Percentiles rank a stretch among this genome's conserved stretches.
Evolutionary conservation across 2,329 filamentous ascomycete genomes (phyloP).

Genomic region (Epichloe festucae): DNA sequence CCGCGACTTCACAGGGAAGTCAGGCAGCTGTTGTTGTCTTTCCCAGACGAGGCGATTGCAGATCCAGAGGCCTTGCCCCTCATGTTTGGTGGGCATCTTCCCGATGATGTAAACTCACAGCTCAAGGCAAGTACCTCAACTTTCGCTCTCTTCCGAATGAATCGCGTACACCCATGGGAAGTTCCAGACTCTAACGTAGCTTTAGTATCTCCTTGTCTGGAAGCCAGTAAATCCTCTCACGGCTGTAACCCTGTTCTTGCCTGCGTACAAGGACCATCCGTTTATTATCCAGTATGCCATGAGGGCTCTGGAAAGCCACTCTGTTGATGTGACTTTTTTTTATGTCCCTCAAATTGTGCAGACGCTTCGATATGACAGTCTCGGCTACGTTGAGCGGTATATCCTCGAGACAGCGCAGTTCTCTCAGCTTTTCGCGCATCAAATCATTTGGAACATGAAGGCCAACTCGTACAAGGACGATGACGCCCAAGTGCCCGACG

Average conservation of each 20-base stretch:
- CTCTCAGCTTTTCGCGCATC: slow-evolving; percentile 96
- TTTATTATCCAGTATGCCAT: slow-evolving; percentile 95
- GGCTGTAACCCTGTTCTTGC: slow-evolving; percentile 85
- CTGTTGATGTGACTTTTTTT: slow-evolving; percentile 96
- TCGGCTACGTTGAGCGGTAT: slow-evolving; percentile 92
- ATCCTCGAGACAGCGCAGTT: slow-evolving; percentile 95
- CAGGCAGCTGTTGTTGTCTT: slow-evolving; percentile 66
- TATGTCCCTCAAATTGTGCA: slow-evolving; percentile 98
- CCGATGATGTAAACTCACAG: slow-evolving; percentile 63
- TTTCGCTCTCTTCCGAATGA: not conserved
- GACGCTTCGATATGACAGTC: slow-evolving; percentile 76
- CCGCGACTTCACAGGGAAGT: slow-evolving; percentile 61
- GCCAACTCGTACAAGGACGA: slow-evolving; percentile 98
- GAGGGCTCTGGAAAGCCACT: slow-evolving; percentile 83
- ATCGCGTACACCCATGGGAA: not conserved
- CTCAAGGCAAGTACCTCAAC: slow-evolving; percentile 50
- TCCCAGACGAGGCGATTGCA: slow-evolving; percentile 67
- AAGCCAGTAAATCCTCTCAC: slow-evolving; percentile 83
- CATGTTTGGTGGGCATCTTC: slow-evolving; percentile 63
- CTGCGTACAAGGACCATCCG: slow-evolving; percentile 80
- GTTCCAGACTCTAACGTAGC: slow-evolving; percentile 7
- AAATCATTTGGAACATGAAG: slow-evolving; percentile 99
- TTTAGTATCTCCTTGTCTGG: slow-evolving; percentile 82
- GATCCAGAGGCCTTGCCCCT: slow-evolving; percentile 76
- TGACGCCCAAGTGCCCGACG: slow-evolving; percentile 76